phyloP scores from a whole-genome alignment of 805 yeast genomes.

The Sugiyamaella mastotermitis region DNA sequence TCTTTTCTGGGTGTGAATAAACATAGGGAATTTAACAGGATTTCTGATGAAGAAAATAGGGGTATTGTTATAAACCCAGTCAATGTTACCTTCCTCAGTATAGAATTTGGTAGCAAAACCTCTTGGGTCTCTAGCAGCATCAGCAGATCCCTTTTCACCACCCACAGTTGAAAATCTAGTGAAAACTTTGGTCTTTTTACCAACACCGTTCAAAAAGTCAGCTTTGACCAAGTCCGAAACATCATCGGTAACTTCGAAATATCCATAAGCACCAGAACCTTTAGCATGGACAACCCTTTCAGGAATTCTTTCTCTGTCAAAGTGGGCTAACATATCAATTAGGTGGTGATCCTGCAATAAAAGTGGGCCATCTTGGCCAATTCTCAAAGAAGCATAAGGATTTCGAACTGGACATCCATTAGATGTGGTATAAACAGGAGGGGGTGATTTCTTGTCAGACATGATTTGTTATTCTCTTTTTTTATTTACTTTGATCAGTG shows the following conservation, averaged over 20 bases:
- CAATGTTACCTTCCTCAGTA: conserved; percentile 63
- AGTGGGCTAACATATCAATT: conserved; percentile 51
- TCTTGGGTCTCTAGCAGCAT: conserved; percentile 63
- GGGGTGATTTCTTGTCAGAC: conserved; percentile 15
- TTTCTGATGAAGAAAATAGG: conserved; percentile 62
- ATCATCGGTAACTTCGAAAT: conserved; percentile 54
- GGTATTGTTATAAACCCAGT: conserved; percentile 70
- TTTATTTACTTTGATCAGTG: too few species aligned
- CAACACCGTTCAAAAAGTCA: conserved; percentile 59
- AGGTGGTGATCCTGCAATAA: conserved; percentile 54
- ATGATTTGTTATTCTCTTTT: too few species aligned
- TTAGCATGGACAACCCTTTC: conserved; percentile 66
- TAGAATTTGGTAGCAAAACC: conserved; percentile 61
- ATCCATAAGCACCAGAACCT: conserved; percentile 59
- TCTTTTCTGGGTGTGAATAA: conserved; percentile 67
- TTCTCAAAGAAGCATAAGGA: conserved; percentile 49
- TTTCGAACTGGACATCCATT: conserved; percentile 51
- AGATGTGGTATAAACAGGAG: conserved; percentile 38
- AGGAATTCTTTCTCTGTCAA: conserved; percentile 59
- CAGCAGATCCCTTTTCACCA: conserved; percentile 63
- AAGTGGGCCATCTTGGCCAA: conserved; percentile 53
- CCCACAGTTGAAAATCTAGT: conserved; percentile 62
- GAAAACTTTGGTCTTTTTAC: conserved; percentile 69
- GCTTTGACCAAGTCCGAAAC: conserved; percentile 43
- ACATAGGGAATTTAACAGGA: conserved; percentile 57